Evolutionary conservation across 192 early-diverging fungal species (phyloP).

Genomic region (Rhizoclosmatium globosum): DNA sequence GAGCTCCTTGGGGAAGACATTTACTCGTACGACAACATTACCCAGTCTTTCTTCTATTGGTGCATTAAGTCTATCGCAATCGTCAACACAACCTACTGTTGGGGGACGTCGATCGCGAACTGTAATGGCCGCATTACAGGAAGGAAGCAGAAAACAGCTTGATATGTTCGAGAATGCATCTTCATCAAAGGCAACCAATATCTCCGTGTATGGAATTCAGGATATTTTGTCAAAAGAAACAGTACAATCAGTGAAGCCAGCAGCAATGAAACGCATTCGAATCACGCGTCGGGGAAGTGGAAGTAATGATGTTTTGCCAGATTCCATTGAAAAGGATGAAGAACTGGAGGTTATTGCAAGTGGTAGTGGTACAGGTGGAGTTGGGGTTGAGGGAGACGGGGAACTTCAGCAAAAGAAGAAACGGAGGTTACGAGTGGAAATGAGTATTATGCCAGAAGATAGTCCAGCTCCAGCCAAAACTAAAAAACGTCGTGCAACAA

Average conservation of each 20-base stretch:
- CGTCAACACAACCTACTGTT: not conserved
- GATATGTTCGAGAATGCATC: not conserved
- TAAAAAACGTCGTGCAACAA: not conserved
- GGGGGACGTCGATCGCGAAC: not conserved
- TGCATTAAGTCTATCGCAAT: not conserved
- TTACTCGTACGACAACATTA: no score
- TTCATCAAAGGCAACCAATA: not conserved
- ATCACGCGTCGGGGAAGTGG: not conserved
- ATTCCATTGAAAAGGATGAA: not conserved
- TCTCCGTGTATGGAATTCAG: not conserved
- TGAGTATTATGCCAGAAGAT: not conserved
- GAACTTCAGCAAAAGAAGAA: not conserved
- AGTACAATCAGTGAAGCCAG: not conserved
- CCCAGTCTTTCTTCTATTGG: no score
- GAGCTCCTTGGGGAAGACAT: no score
- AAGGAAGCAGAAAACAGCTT: slow-evolving; percentile 4
- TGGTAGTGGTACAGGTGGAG: not conserved
- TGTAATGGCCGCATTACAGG: slow-evolving; percentile 12
- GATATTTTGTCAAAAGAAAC: not conserved
- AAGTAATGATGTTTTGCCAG: not conserved
- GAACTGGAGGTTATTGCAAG: not conserved
- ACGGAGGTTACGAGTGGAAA: not conserved
- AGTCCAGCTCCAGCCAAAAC: not conserved
- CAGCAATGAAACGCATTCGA: not conserved
- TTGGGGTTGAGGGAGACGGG: not conserved